A percentile compares a stretch with the other conserved stretches of the same genome.
Evolutionary conservation across 2,329 filamentous ascomycete genomes (phyloP).

Genomic region (Lecanicillium sp.): DNA sequence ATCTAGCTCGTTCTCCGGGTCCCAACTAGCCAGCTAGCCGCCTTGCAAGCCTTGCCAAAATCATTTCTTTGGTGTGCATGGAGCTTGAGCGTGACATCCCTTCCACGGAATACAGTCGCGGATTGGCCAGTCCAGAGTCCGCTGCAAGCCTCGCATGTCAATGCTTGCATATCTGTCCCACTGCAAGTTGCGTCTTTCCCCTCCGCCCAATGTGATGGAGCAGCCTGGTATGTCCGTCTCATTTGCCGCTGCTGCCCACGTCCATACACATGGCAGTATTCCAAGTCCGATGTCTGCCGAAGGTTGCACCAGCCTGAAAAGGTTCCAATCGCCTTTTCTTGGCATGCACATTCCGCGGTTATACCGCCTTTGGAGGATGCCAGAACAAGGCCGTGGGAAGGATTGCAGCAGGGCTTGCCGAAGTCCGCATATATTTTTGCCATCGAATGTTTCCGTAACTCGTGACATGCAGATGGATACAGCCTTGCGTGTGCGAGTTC

Average conservation of each 20-base stretch:
- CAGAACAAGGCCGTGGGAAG: background rate
- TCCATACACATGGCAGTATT: background rate
- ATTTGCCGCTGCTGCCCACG: background rate
- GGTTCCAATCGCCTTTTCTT: background rate
- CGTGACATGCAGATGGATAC: conserved; percentile 3
- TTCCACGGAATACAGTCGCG: background rate
- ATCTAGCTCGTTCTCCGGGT: background rate
- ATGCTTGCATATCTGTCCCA: conserved; percentile 5
- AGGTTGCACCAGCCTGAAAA: background rate
- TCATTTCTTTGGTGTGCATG: background rate
- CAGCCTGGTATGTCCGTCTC: background rate
- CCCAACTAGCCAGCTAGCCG: background rate
- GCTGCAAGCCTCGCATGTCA: conserved; percentile 5
- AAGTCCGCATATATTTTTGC: conserved; percentile 8
- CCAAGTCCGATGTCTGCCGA: background rate
- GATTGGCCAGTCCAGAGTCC: background rate
- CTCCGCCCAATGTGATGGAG: background rate
- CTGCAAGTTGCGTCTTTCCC: background rate
- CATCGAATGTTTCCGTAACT: background rate
- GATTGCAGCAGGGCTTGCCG: conserved; percentile 5
- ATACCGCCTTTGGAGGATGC: background rate
- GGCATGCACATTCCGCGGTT: background rate
- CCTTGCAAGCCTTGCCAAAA: conserved; percentile 2
- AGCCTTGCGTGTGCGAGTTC: conserved; percentile 12
- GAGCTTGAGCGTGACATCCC: background rate